phyloP scores from a whole-genome alignment of 140 eudicot species.

The Stevia rebaudiana region DNA sequence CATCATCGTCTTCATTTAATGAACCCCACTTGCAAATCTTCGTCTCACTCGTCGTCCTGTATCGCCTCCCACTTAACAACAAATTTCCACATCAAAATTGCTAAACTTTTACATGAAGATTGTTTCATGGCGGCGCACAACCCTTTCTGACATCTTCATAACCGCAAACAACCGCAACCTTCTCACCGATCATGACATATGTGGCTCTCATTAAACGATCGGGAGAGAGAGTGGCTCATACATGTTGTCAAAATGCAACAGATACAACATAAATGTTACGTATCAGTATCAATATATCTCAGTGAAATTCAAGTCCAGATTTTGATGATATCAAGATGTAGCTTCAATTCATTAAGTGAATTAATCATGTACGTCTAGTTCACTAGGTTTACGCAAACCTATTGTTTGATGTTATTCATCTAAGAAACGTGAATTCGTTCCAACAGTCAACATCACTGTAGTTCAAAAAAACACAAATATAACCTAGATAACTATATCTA shows the following conservation, averaged over 20 bases:
- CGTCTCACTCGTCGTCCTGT: too few relatives aligned
- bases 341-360: background rate
- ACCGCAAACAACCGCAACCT: slow-evolving; percentile 75
- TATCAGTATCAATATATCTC: too few relatives aligned
- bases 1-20: too few relatives aligned
- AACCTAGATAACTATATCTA: background rate
- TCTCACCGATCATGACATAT: slow-evolving; percentile 88
- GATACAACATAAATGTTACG: background rate
- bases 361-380: too few relatives aligned
- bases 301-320: background rate
- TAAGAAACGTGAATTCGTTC: too few relatives aligned
- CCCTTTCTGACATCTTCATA: slow-evolving; percentile 91
- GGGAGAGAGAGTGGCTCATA: slow-evolving; percentile 96
- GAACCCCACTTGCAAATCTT: too few relatives aligned
- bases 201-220: slow-evolving; percentile 93
- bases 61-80: too few relatives aligned
- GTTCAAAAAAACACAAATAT: too few relatives aligned
- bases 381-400: background rate
- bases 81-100: too few relatives aligned
- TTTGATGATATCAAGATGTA: background rate
- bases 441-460: background rate
- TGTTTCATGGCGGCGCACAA: slow-evolving; percentile 71
- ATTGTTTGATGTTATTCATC: background rate
- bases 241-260: slow-evolving; percentile 61
- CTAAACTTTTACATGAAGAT: too few relatives aligned